Evolutionary conservation across 2,329 filamentous ascomycete genomes (phyloP), one percentile per base, ranked within the genome.

Genomic region (Sclerotinia nivalis): DNA sequence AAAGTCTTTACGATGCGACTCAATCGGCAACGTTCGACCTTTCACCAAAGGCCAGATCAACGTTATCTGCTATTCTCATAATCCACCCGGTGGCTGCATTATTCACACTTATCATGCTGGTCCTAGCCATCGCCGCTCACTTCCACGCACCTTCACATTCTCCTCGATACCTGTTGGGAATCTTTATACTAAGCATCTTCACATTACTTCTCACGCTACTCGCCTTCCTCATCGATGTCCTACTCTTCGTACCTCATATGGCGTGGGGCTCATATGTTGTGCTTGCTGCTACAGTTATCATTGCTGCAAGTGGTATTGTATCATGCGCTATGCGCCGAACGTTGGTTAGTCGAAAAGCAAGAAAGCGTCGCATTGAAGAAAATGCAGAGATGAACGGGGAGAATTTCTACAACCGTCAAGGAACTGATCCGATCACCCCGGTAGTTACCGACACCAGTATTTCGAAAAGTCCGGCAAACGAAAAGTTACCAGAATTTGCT

Each of bases 341-440:
- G 2, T 84, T 98, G 70, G 92, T 97, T 72, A 92, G 92, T 80
- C 88, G 95, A 76, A 97, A 97, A 82, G 92, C 94, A n/a, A 88
- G 94, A 72, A 94, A 96, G 85, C 93, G 90, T 83, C 88, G 93
- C 59, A 96, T 98, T 78, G 93, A 89, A 2, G 92, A 96, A 80
- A 97, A 98, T 78, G 93, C 94, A 10, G 94, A 98, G 79, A 98
- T 98, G 94, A 98, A 92, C 79, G 95, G 95, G 40, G 89, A 96
- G 76, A 96, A 94, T 78, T 97, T 91, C 79, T 97, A 96, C 81
- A 91, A 90, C 76, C 86, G 90, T 71, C 88, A 91, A 80, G 75
- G 72, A 13, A 58, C 72, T 22, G 70, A 67, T 4, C 61, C 58
- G 37, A 70, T 49, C 76, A 80, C 52, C 79, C 81, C 81, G 2